phyloP scores from a whole-genome alignment of 2,329 filamentous ascomycete species.

The Daldinia sp. region DNA sequence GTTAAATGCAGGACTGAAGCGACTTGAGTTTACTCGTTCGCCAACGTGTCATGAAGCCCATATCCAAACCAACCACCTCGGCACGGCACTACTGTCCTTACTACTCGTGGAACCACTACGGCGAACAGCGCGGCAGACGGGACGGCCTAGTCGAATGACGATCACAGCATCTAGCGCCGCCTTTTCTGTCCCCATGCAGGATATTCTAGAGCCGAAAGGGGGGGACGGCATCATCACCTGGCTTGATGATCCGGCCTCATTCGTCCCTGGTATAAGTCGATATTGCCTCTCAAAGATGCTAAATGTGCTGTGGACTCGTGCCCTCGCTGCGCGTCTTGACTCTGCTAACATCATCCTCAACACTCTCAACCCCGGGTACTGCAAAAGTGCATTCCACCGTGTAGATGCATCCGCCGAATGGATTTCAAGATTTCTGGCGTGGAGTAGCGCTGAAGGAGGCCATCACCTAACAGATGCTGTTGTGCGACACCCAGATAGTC shows the following conservation, averaged over 20 bases:
- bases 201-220: slow-evolving; percentile 26
- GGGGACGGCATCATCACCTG: slow-evolving; percentile 26
- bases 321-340: slow-evolving; percentile 30
- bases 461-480: slow-evolving; percentile 38
- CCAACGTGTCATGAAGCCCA: slow-evolving; percentile 40
- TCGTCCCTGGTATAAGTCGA: slow-evolving; percentile 30
- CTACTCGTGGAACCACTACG: slow-evolving; percentile 33
- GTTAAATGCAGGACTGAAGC: slow-evolving; percentile 40
- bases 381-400: slow-evolving; percentile 40
- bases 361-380: slow-evolving; percentile 39
- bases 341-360: slow-evolving; percentile 33
- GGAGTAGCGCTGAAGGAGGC: slow-evolving; percentile 24
- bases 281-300: slow-evolving; percentile 42
- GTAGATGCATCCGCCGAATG: slow-evolving; percentile 18
- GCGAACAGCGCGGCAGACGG: slow-evolving; percentile 20
- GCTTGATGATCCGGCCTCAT: slow-evolving; percentile 38
- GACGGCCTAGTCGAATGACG: slow-evolving; percentile 33
- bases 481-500: slow-evolving; percentile 30
- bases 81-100: slow-evolving; percentile 41
- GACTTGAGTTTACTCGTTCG: slow-evolving; percentile 29
- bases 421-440: slow-evolving; percentile 24
- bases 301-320: slow-evolving; percentile 37
- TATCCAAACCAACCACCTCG: slow-evolving; percentile 40
- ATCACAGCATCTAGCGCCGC: slow-evolving; percentile 40
- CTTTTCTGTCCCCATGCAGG: slow-evolving; percentile 25